These are phyloP conservation scores for Chaetomium tenue DNA, from an alignment of 495 filamentous ascomycete genomes.

Conservation along the genomic window DNA sequence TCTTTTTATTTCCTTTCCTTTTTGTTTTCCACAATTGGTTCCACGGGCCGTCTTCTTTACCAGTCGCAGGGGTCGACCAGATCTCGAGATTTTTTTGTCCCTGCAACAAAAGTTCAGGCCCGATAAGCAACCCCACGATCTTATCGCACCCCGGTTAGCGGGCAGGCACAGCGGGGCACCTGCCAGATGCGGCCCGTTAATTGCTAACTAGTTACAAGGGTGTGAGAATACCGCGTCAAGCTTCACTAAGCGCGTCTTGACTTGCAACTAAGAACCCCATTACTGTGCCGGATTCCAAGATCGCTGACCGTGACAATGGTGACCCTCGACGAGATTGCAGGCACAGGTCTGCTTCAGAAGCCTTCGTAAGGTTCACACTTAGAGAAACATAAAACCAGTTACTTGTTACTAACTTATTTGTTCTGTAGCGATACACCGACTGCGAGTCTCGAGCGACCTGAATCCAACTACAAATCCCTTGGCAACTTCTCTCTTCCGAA, in stretches of 20 bases:
- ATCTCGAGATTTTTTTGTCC: slow-evolving; percentile 31
- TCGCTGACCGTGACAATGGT: slow-evolving; percentile 28
- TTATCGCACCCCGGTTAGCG: slow-evolving; percentile 29
- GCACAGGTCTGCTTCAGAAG: slow-evolving; percentile 33
- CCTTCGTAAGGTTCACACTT: slow-evolving; percentile 27
- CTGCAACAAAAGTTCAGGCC: slow-evolving; percentile 21
- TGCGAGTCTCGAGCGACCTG: slow-evolving; percentile 41
- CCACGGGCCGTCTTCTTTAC: background rate
- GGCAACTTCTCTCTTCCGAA: slow-evolving; percentile 68
- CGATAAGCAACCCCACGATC: slow-evolving; percentile 31
- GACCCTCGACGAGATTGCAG: slow-evolving; percentile 34
- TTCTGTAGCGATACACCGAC: slow-evolving; percentile 39
- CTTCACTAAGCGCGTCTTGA: slow-evolving; percentile 5
- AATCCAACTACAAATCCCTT: slow-evolving; percentile 72
- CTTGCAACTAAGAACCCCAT: background rate
- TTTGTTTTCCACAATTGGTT: background rate
- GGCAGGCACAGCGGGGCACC: slow-evolving; percentile 24
- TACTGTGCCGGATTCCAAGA: background rate
- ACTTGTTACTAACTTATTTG: slow-evolving; percentile 13
- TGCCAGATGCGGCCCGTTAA: slow-evolving; percentile 18
- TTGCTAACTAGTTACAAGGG: background rate
- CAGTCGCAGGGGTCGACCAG: slow-evolving; percentile 14
- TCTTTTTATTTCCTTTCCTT: background rate
- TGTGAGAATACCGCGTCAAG: slow-evolving; percentile 6
- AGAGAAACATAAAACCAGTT: slow-evolving; percentile 18